Conservation (phyloP, 2,329 filamentous ascomycete species). For the Microdochium paspali region DNA sequence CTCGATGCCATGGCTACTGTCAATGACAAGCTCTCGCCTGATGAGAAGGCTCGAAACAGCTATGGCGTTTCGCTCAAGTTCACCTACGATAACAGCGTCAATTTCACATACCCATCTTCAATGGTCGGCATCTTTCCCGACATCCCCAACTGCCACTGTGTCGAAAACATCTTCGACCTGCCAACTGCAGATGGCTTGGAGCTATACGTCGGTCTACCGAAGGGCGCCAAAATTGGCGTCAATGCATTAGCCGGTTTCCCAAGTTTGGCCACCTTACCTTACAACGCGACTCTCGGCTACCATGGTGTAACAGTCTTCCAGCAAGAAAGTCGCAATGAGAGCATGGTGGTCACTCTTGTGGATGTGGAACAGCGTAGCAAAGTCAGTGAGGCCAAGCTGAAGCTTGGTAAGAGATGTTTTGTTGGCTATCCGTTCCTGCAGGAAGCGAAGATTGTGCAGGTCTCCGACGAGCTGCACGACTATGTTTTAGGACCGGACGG, state of each 20-base stretch:
- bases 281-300: slow-evolving; percentile 72
- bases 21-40: slow-evolving; percentile 66
- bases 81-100: slow-evolving; percentile 66
- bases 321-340: slow-evolving; percentile 91
- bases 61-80: slow-evolving; percentile 94
- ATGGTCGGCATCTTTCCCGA: slow-evolving; percentile 86
- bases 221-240: slow-evolving; percentile 72
- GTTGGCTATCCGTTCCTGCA: slow-evolving; percentile 94
- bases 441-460: slow-evolving; percentile 80
- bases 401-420: slow-evolving; percentile 77
- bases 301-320: slow-evolving; percentile 93
- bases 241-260: slow-evolving; percentile 90
- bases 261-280: slow-evolving; percentile 75
- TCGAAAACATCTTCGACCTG: slow-evolving; percentile 94
- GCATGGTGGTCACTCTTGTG: slow-evolving; percentile 80
- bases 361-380: slow-evolving; percentile 64
- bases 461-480: slow-evolving; percentile 89
- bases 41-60: slow-evolving; percentile 74
- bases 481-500: slow-evolving; percentile 64
- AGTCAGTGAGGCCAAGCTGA: slow-evolving; percentile 62
- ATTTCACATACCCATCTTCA: slow-evolving; percentile 81
- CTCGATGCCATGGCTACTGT: slow-evolving; percentile 78
- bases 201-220: slow-evolving; percentile 72
- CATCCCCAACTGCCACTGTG: slow-evolving; percentile 74
- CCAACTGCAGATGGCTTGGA: slow-evolving; percentile 86